Percentiles rank a stretch among this genome's conserved stretches.
Conservation (phyloP, 805 yeast genomes). For the Wickerhamiella musiphila region DNA sequence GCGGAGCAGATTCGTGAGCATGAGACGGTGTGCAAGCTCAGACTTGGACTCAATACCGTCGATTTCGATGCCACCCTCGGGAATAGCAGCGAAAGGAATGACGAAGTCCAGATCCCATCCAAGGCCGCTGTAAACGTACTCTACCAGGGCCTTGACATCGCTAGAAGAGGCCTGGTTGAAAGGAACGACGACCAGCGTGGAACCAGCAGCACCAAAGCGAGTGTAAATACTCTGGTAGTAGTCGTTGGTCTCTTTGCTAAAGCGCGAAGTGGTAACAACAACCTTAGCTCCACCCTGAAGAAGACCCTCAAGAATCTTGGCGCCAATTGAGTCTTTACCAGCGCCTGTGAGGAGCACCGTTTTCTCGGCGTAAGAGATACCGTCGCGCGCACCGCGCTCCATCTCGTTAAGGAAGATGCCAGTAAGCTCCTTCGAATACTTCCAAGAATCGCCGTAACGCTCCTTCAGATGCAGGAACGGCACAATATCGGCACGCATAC, state of each 20-base stretch:
- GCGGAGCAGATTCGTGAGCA: slow-evolving; percentile 90
- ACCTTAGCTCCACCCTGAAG: slow-evolving; percentile 97
- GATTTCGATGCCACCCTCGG: slow-evolving; percentile 94
- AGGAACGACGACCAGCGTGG: slow-evolving; percentile 89
- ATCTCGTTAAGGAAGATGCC: slow-evolving; percentile 71
- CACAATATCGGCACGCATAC: slow-evolving; percentile 41
- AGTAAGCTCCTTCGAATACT: slow-evolving; percentile 63
- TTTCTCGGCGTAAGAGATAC: slow-evolving; percentile 77
- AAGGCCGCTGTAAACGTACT: slow-evolving; percentile 63
- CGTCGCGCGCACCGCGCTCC: slow-evolving; percentile 87
- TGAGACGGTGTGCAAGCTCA: slow-evolving; percentile 95
- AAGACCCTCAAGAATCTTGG: slow-evolving; percentile 86
- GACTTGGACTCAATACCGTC: slow-evolving; percentile 87
- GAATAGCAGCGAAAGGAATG: slow-evolving; percentile 97
- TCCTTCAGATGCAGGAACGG: slow-evolving; percentile 89
- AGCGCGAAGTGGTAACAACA: slow-evolving; percentile 88
- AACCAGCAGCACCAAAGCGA: slow-evolving; percentile 81
- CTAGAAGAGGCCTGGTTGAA: slow-evolving; percentile 95
- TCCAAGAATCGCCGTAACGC: slow-evolving; percentile 64
- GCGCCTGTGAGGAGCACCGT: slow-evolving; percentile 93
- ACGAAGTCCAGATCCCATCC: slow-evolving; percentile 97
- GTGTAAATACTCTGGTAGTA: slow-evolving; percentile 89
- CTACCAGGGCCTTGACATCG: slow-evolving; percentile 74
- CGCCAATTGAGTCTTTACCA: slow-evolving; percentile 98
- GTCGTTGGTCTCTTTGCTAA: slow-evolving; percentile 86